These are phyloP conservation scores for Musa acuminata DNA, from an alignment of 176 grass and related monocot genomes.

Conservation along the genomic window DNA sequence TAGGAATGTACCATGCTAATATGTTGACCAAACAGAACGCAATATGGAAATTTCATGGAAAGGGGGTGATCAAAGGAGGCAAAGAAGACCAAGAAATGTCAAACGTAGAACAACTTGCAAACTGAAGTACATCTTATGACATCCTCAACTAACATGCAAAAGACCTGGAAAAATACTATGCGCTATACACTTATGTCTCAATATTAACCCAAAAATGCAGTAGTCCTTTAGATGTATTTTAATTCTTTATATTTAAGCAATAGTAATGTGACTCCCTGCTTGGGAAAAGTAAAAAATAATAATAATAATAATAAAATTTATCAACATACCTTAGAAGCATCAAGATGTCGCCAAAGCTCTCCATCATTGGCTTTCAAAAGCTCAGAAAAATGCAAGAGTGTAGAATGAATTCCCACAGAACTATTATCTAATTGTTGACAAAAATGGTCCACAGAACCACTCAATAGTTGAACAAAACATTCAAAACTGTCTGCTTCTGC, in stretches of 20 bases:
- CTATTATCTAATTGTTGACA: slow-evolving; percentile 89
- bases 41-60: too few relatives aligned
- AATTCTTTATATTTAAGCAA: not conserved
- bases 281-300: too few relatives aligned
- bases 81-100: too few relatives aligned
- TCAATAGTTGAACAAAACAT: slow-evolving; percentile 75
- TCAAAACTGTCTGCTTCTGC: slow-evolving; percentile 83
- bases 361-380: slow-evolving; percentile 86
- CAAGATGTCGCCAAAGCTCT: slow-evolving; percentile 92
- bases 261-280: not conserved
- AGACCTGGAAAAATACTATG: too few relatives aligned
- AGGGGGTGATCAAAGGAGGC: too few relatives aligned
- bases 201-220: not conserved
- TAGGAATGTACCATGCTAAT: too few relatives aligned
- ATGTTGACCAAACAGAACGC: too few relatives aligned
- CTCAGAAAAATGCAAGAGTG: slow-evolving; percentile 59
- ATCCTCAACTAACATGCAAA: too few relatives aligned
- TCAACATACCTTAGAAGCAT: slow-evolving; percentile 50
- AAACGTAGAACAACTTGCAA: too few relatives aligned
- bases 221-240: not conserved
- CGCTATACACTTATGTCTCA: too few relatives aligned
- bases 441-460: slow-evolving; percentile 76
- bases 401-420: slow-evolving; percentile 59
- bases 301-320: too few relatives aligned
- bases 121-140: too few relatives aligned